Conservation (phyloP, 1,284 basidiomycete genomes). For the Fomitiporia mediterranea region DNA sequence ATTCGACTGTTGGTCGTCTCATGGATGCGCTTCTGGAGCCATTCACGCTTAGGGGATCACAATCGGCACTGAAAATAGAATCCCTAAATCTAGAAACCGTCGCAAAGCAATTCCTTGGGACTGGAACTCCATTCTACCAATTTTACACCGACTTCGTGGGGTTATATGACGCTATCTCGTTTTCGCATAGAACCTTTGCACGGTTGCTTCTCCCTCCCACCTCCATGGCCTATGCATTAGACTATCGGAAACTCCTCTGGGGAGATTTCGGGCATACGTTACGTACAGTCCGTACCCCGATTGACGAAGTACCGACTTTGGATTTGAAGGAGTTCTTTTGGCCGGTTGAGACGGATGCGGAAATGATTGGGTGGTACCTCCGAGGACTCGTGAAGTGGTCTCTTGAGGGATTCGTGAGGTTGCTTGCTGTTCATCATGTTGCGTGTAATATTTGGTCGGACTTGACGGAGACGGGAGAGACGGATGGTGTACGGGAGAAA, state of each 20-base stretch:
- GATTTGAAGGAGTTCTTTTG: slow-evolving; percentile 61
- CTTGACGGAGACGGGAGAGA: slow-evolving; percentile 26
- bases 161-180: slow-evolving; percentile 88
- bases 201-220: slow-evolving; percentile 74
- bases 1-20: slow-evolving; percentile 49
- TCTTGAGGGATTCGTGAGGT: slow-evolving; percentile 58
- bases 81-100: slow-evolving; percentile 50
- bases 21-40: slow-evolving; percentile 61
- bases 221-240: slow-evolving; percentile 70
- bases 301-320: slow-evolving; percentile 42
- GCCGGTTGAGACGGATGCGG: slow-evolving; percentile 64
- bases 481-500: slow-evolving; percentile 32
- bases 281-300: slow-evolving; percentile 49
- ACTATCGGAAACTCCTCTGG: slow-evolving; percentile 87
- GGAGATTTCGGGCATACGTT: slow-evolving; percentile 66
- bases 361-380: slow-evolving; percentile 63
- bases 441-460: slow-evolving; percentile 74
- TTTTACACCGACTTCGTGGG: slow-evolving; percentile 90
- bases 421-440: slow-evolving; percentile 78
- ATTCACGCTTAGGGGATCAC: slow-evolving; percentile 36
- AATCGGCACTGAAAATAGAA: background rate
- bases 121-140: slow-evolving; percentile 82
- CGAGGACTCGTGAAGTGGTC: slow-evolving; percentile 43
- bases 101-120: slow-evolving; percentile 58
- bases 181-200: slow-evolving; percentile 76